Evolutionary conservation across 306 rosid genomes (phyloP), one percentile per base, ranked within the genome.

Genomic region (Prosopis cineraria): DNA sequence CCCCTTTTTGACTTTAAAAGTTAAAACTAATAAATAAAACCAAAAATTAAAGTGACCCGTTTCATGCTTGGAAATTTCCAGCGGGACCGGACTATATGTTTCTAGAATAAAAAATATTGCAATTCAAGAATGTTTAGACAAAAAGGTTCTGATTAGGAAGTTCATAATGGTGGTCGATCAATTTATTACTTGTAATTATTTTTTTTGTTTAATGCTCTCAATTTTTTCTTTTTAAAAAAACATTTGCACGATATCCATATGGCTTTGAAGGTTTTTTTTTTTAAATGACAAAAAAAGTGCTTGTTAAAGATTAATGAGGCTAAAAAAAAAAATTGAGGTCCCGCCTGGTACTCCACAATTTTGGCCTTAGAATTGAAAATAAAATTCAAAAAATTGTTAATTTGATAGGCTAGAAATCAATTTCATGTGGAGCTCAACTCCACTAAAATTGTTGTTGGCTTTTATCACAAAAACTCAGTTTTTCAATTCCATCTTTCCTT

Each of bases 1-100:
- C 2, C 30, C 40, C 84, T 82, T 82, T 85, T 82, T 82, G 84
- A 78, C 88, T 79, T 44, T 48, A 14, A 81, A 56, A 48, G 40
- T 45, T 0, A 37, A 16, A 48, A 16, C 5, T 17, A 1, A 44
- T 19, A 19, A 16, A 33, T 34, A 6, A 25, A 77, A 72, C 55
- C 10, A 4, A 7, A 33, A 7, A 25, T 4, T 71, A 41, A 25
- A 53, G 55, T 70, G 59, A 58, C 19, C 69, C 29, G 13, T 29
- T 76, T 72, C 67, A 72, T 10, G 31, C 74, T 58, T 22, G 36
- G 39, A 64, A n/a, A 19, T 0, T 34, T 44, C 43, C 29, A 24
- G 71, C 34, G 44, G 30, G 64, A 14, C 25, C 16, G 0, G 24
- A 77, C 77, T 37, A 47, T 37, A 47, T 55, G 72, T 77, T 27